Percentiles rank a stretch among this genome's conserved stretches.
Evolutionary conservation across 306 rosid genomes (phyloP).

Genomic region (Lathyrus tuberosus): DNA sequence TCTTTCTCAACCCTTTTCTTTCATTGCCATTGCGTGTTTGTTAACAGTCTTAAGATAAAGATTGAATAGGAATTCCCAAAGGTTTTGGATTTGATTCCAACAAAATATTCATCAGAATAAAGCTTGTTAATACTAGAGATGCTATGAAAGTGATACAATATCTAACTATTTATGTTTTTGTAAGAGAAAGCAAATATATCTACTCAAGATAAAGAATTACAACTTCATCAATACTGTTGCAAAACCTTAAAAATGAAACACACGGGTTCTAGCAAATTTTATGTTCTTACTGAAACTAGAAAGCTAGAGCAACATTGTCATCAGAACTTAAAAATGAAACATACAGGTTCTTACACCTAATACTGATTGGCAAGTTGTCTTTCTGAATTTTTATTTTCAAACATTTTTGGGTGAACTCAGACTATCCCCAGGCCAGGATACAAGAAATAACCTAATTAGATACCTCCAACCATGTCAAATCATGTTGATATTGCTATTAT

Average conservation of each 20-base stretch:
- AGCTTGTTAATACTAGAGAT: constrained; percentile 17
- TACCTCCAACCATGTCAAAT: background rate
- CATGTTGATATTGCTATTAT: background rate
- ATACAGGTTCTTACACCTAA: background rate
- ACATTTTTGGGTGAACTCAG: background rate
- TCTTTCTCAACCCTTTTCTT: too few relatives aligned
- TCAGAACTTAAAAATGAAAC: background rate
- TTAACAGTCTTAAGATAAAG: too few relatives aligned
- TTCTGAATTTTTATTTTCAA: background rate
- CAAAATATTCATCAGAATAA: background rate
- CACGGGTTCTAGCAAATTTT: too few relatives aligned
- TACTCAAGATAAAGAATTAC: background rate
- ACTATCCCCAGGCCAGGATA: background rate
- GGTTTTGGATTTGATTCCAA: too few relatives aligned
- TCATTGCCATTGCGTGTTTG: too few relatives aligned
- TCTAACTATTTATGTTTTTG: background rate
- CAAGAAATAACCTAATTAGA: background rate
- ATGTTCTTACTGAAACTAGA: too few relatives aligned
- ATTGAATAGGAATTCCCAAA: too few relatives aligned
- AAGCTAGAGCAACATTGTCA: background rate
- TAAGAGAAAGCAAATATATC: background rate
- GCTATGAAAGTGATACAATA: constrained; percentile 3
- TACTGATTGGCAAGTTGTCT: background rate
- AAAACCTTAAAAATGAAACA: too few relatives aligned
- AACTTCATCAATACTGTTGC: background rate